phyloP scores from a whole-genome alignment of 2,329 filamentous ascomycete genomes.

The Eutypella sp. region DNA sequence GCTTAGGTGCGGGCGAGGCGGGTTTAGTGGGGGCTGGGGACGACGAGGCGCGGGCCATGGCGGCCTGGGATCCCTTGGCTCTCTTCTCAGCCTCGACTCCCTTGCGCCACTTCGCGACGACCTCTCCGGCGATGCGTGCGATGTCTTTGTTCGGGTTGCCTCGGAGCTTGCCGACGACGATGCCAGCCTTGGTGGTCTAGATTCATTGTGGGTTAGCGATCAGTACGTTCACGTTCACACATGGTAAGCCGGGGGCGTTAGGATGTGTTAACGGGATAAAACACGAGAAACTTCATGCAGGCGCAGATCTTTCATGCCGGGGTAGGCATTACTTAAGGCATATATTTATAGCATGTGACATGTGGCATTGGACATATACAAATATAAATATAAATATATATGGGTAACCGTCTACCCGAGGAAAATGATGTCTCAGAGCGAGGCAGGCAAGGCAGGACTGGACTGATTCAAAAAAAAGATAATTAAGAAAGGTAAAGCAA shows the following conservation, averaged over 20 bases:
- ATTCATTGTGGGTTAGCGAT: constrained; percentile 6
- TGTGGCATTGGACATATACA: too few relatives aligned
- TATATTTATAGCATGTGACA: too few relatives aligned
- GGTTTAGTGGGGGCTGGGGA: constrained; percentile 43
- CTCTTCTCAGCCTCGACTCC: constrained; percentile 64
- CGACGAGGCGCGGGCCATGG: constrained; percentile 44
- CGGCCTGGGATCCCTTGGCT: constrained; percentile 37
- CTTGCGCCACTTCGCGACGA: constrained; percentile 84
- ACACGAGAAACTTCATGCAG: not conserved
- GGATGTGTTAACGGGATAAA: not conserved
- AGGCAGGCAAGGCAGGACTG: constrained; percentile 1
- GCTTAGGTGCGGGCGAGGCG: constrained; percentile 37
- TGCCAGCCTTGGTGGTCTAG: constrained; percentile 81
- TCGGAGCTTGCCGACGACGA: constrained; percentile 77
- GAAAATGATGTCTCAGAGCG: constrained; percentile 5
- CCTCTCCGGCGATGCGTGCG: constrained; percentile 68
- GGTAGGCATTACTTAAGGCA: not conserved
- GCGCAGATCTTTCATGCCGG: too few relatives aligned
- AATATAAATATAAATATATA: not conserved
- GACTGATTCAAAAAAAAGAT: too few relatives aligned
- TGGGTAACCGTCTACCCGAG: too few relatives aligned
- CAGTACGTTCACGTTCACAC: too few relatives aligned
- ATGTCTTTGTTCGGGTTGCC: constrained; percentile 79
- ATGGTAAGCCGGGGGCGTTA: too few relatives aligned
- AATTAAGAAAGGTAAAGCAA: too few relatives aligned